phyloP scores from a whole-genome alignment of 2,329 filamentous ascomycete species.

The Helicocarpus griseus region DNA sequence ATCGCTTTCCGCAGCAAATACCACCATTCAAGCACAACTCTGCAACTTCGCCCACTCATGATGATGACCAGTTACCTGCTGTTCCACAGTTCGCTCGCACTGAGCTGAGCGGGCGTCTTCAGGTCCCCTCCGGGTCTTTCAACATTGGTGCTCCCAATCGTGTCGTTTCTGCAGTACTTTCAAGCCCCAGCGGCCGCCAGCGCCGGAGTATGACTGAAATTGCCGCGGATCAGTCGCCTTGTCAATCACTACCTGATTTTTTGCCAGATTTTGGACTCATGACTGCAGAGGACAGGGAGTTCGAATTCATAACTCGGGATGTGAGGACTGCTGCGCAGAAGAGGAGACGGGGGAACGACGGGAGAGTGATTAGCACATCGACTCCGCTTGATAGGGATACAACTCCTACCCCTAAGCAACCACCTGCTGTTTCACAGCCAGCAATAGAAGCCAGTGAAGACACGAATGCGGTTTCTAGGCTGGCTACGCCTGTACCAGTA shows the following conservation, averaged over 20 bases:
- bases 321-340: slow-evolving; percentile 27
- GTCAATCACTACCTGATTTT: slow-evolving; percentile 15
- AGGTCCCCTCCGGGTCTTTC: background rate
- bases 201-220: slow-evolving; percentile 33
- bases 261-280: slow-evolving; percentile 25
- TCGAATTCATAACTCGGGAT: slow-evolving; percentile 24
- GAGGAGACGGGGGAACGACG: slow-evolving; percentile 26
- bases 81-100: slow-evolving; percentile 2
- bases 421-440: background rate
- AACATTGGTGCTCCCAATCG: background rate
- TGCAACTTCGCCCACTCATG: slow-evolving; percentile 20
- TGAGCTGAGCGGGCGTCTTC: slow-evolving; percentile 6
- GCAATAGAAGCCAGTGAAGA: background rate
- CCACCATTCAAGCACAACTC: slow-evolving; percentile 9
- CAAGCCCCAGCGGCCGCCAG: slow-evolving; percentile 29
- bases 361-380: slow-evolving; percentile 15
- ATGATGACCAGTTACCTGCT: slow-evolving; percentile 30
- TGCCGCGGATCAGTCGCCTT: slow-evolving; percentile 33
- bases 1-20: background rate
- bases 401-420: background rate
- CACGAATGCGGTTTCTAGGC: background rate
- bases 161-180: slow-evolving; percentile 17
- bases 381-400: background rate
- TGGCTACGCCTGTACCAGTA: background rate
- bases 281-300: slow-evolving; percentile 31